Evolutionary conservation across 2,329 filamentous ascomycete genomes (phyloP).

Genomic region (Periglandula ipomoeae): DNA sequence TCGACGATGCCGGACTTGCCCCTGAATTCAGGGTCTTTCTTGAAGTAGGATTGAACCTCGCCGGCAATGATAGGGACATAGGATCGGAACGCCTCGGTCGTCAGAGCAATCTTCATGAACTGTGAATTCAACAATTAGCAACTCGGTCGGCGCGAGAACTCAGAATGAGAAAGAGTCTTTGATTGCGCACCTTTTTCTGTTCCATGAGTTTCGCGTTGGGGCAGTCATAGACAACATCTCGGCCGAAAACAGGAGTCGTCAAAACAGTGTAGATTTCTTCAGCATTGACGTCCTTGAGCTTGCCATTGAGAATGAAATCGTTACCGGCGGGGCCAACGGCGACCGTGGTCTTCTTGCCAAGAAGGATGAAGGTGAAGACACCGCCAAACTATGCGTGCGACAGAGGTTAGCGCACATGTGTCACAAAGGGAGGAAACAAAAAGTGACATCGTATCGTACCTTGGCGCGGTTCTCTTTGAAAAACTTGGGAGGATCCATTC

Average conservation of each 20-base stretch:
- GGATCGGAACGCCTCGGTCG: constrained; percentile 60
- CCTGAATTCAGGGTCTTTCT: constrained; percentile 58
- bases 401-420: constrained; percentile 33
- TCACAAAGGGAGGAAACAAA: not conserved
- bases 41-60: constrained; percentile 67
- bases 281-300: constrained; percentile 79
- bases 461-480: constrained; percentile 69
- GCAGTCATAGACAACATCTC: constrained; percentile 83
- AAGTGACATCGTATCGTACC: constrained; percentile 37
- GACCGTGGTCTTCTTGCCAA: constrained; percentile 84
- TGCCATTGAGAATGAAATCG: constrained; percentile 87
- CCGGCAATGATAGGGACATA: constrained; percentile 72
- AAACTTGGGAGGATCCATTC: constrained; percentile 87
- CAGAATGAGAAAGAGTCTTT: not conserved
- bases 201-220: constrained; percentile 91
- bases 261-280: constrained; percentile 84
- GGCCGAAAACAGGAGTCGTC: constrained; percentile 64
- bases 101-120: constrained; percentile 78
- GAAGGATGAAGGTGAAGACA: constrained; percentile 79
- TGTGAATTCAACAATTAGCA: constrained; percentile 15
- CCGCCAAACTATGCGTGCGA: constrained; percentile 61
- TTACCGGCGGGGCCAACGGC: constrained; percentile 75
- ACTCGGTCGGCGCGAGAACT: not conserved
- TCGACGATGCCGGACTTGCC: constrained; percentile 59
- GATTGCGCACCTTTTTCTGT: constrained; percentile 69